Base-by-base conservation (phyloP, 345 rosid genomes). In the Eucalyptus regnans region DNA sequence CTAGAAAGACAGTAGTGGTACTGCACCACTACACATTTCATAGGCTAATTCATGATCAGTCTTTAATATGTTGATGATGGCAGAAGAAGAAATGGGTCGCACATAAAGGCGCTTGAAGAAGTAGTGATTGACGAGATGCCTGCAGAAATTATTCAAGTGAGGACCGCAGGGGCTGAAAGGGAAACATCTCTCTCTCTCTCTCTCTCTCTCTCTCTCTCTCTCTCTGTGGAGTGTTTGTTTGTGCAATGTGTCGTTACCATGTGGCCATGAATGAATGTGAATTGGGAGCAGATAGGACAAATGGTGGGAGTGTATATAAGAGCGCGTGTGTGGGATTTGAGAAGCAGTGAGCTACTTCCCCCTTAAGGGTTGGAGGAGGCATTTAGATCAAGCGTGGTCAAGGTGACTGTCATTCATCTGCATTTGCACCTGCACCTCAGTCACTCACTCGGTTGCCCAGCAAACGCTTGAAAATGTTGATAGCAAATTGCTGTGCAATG, bases 351-450 rank as follows among this genome's bases (percentile, higher is more conserved):
- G 14, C 48, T 37, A 6, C 48, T 41, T 37, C 48, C 27, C 12
- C 8, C 12, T 76, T 41, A 0, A 33, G 27, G 41, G 43, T 52
- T 51, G 66, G 87, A 52, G 46, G 54, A 46, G 37, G 23, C 50
- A 46, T 49, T 46, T 27, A 31, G 87, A 8, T 49, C 33, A 85
- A 48, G 87, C 51, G 20, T 48, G 84, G 76, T 89, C 88, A 88
- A 43, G 37, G 88, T 88, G 83, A 76, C 48, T 49, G 80, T 33
- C 89, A 90, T 90, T 92, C 90, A 89, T 93, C 94, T 93, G 94
- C 95, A 91, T 93, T 94, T 94, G 94, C 92, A 91, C 93, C 93
- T 93, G 93, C 92, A 92, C 93, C 92, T 92, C 87, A 86, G 48
- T 76, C 48, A 1, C 48, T 41, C 46, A 18, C 83, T 41, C 83